Base-by-base conservation (phyloP, 1,284 basidiomycete genomes). In the Rugosomyces carneus region DNA sequence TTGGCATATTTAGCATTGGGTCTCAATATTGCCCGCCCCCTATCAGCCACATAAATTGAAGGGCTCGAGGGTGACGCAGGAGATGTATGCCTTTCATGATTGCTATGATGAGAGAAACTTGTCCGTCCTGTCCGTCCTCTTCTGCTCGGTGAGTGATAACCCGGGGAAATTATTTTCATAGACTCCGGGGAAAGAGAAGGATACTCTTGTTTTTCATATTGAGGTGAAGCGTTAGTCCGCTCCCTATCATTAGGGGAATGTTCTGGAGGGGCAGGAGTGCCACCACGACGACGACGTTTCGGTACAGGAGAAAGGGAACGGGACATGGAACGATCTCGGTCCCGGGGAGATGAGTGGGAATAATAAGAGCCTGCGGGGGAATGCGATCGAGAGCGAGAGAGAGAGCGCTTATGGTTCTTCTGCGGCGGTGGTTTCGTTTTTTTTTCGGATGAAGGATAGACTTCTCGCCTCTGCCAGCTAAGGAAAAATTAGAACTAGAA, bases 351-450 rank as follows among this genome's bases (percentile, higher is more conserved):
- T 36, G 69, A 74, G 42, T 68, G 74, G n/a, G 82, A 81, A 48
- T 74, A 75, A 50, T 72, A 72, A 13, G 84, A 84, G 24, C 75
- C 78, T 7, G 73, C 66, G 5, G 81, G 81, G 5, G 83, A 83
- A 23, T 70, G 72, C 29, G 73, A 75, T 11, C 68, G 67, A 42
- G 71, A 70, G 19, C 68, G 76, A 11, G 81, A 81, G 37, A 69
- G 68, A 3, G 80, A 83, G 44, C 65, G 71, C 40, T 70, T 71
- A 47, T 72, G 70, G 52, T 72, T 67, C 45, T 70, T 64, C 49
- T 60, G 67, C 57, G 56, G 53, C 29, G 53, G 52, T 42, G 59
- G 41, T 44, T 58, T 57, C 49, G 48, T 52, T 60, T 68, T 66
- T 48, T 64, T 50, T 40, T n/a, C n/a, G n/a, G 66, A 61, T 26